Percentiles rank a stretch among this genome's conserved stretches.
Conservation (phyloP, 495 filamentous ascomycete genomes). For the Lepraria neglecta region DNA sequence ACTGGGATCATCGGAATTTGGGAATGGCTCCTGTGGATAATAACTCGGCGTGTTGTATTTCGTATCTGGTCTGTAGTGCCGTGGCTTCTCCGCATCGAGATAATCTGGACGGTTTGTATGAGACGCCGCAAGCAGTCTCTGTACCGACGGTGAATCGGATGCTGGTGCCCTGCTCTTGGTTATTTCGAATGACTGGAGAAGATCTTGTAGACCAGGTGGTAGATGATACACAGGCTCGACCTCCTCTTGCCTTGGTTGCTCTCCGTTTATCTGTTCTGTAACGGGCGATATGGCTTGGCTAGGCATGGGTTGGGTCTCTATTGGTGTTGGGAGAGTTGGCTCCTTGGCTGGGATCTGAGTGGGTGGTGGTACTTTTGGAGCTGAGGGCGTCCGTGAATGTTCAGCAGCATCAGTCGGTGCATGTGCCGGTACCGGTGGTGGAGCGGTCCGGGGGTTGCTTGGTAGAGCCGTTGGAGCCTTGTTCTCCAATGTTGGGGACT, state of each 20-base stretch:
- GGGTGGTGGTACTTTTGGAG: conserved; percentile 9
- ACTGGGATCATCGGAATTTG: conserved; percentile 83
- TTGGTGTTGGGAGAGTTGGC: conserved; percentile 28
- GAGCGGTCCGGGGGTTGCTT: conserved; percentile 36
- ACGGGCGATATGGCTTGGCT: conserved; percentile 14
- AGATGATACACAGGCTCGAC: conserved; percentile 91
- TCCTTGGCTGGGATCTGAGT: conserved; percentile 30
- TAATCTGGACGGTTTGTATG: conserved; percentile 64
- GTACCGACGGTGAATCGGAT: conserved; percentile 55
- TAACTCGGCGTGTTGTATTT: conserved; percentile 72
- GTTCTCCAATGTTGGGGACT: conserved; percentile 44
- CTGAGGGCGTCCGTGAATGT: conserved; percentile 16
- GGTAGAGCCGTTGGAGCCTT: conserved; percentile 35
- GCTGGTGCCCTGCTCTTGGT: conserved; percentile 60
- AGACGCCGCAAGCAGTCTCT: conserved; percentile 66
- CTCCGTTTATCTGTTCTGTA: conserved; percentile 50
- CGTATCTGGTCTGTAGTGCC: conserved; percentile 73
- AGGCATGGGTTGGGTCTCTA: conserved; percentile 21
- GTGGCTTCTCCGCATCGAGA: conserved; percentile 72
- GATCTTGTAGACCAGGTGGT: conserved; percentile 81
- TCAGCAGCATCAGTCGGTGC: conserved; percentile 12
- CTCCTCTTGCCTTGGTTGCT: conserved; percentile 46
- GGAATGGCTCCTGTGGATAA: conserved; percentile 85
- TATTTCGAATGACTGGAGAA: conserved; percentile 82
- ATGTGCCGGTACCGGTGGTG: conserved; percentile 22